These are phyloP conservation scores for Dovyalis caffra DNA, from an alignment of 345 rosid species.

Conservation along the genomic window DNA sequence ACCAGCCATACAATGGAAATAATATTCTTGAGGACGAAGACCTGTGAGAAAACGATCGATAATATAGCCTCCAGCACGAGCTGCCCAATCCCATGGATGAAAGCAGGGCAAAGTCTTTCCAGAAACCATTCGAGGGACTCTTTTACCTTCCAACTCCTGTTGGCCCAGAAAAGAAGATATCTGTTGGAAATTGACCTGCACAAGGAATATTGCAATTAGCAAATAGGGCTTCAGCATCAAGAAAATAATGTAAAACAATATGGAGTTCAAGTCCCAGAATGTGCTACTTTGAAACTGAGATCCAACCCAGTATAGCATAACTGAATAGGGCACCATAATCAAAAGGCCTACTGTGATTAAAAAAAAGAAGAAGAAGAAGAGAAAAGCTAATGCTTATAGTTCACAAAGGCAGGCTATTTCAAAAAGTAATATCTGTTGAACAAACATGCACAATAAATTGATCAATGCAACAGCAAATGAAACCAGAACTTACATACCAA, in stretches of 20 bases:
- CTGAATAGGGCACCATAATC: background rate
- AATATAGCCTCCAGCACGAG: conserved; percentile 96
- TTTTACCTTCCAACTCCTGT: conserved; percentile 97
- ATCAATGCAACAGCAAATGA: background rate
- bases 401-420: background rate
- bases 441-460: background rate
- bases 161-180: conserved; percentile 95
- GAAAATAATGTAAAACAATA: background rate
- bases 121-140: conserved; percentile 98
- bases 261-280: background rate
- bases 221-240: background rate
- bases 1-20: conserved; percentile 99
- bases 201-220: conserved; percentile 22
- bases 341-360: background rate
- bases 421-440: background rate
- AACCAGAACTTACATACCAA: background rate
- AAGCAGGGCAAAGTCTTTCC: conserved; percentile 98
- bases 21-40: conserved; percentile 99
- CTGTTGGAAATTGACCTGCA: conserved; percentile 97
- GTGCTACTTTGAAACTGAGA: background rate
- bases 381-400: too few species aligned
- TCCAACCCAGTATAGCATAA: background rate
- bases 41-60: conserved; percentile 95
- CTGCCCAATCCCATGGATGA: conserved; percentile 96
- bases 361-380: too few species aligned